phyloP scores from a whole-genome alignment of 345 rosid genomes.

The Eucalyptus guilfoylei region DNA sequence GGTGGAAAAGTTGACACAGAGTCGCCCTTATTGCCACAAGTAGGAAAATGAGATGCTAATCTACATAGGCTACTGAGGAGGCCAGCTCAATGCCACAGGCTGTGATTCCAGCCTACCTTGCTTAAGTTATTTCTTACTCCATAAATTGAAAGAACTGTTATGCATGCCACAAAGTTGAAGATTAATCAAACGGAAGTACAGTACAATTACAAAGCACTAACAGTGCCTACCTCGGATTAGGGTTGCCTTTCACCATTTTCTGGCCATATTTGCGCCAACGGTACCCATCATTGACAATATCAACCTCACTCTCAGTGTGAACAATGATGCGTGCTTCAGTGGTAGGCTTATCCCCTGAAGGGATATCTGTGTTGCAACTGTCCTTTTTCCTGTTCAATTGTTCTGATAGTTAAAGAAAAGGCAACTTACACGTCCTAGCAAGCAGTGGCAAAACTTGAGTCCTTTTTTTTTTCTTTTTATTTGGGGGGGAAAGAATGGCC shows the following conservation, averaged over 20 bases:
- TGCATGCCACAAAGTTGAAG: background rate
- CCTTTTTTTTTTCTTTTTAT: background rate
- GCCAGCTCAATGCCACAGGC: background rate
- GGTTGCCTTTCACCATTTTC: conserved; percentile 91
- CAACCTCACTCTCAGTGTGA: conserved; percentile 22
- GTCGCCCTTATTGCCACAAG: background rate
- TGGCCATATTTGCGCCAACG: conserved; percentile 99
- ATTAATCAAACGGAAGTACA: background rate
- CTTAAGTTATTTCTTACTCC: background rate
- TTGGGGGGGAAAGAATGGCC: background rate
- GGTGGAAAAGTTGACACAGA: background rate
- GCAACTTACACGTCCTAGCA: background rate
- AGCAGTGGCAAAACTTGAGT: background rate
- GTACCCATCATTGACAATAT: conserved; percentile 80
- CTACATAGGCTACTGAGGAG: background rate
- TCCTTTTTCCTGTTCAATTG: conserved; percentile 57
- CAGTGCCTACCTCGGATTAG: conserved; percentile 68
- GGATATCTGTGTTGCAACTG: conserved; percentile 15
- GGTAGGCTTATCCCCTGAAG: conserved; percentile 28
- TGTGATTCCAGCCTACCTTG: background rate
- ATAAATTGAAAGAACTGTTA: background rate
- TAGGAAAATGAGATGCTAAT: background rate
- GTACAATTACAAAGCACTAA: background rate
- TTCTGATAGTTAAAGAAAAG: background rate
- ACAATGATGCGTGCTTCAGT: conserved; percentile 46